phyloP scores from a whole-genome alignment of 2,329 filamentous ascomycete genomes.

The Fusarium buxicola region DNA sequence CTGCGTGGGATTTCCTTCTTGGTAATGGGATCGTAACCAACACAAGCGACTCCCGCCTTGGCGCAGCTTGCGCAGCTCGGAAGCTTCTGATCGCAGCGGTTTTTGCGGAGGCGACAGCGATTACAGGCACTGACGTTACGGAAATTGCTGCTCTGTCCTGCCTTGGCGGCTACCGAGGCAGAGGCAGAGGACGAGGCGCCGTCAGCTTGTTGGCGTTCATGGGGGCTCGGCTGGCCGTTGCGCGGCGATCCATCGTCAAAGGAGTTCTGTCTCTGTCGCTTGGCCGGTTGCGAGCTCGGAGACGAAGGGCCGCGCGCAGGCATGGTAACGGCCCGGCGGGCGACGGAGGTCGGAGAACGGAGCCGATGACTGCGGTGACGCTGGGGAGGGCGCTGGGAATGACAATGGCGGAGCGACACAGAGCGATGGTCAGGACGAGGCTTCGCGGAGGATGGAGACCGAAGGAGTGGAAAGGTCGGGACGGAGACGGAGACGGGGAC shows the following conservation, averaged over 20 bases:
- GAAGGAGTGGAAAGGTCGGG: constrained; percentile 21
- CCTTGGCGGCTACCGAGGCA: constrained; percentile 52
- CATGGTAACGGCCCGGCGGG: constrained; percentile 50
- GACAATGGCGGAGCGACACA: constrained; percentile 13
- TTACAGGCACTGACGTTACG: constrained; percentile 96
- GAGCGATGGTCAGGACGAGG: constrained; percentile 9
- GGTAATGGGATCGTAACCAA: constrained; percentile 95
- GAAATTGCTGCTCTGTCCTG: constrained; percentile 74
- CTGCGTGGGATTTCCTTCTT: constrained; percentile 94
- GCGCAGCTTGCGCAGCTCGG: constrained; percentile 92
- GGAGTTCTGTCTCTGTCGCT: constrained; percentile 68
- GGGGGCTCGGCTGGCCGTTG: constrained; percentile 46
- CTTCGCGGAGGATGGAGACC: constrained; percentile 27
- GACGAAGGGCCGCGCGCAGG: constrained; percentile 63
- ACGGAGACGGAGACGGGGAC: constrained; percentile 33
- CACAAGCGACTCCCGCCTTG: constrained; percentile 90
- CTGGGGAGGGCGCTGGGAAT: constrained; percentile 14
- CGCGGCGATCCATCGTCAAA: constrained; percentile 59
- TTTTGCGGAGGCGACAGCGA: constrained; percentile 90
- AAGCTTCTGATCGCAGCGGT: constrained; percentile 92
- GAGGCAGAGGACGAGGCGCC: constrained; percentile 48
- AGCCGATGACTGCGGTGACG: constrained; percentile 37
- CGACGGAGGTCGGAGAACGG: constrained; percentile 40
- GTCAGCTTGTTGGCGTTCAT: constrained; percentile 45
- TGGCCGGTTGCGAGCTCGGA: constrained; percentile 63